Base-by-base conservation (phyloP, 2,329 filamentous ascomycete genomes). In the Alternaria triticimaculans region DNA sequence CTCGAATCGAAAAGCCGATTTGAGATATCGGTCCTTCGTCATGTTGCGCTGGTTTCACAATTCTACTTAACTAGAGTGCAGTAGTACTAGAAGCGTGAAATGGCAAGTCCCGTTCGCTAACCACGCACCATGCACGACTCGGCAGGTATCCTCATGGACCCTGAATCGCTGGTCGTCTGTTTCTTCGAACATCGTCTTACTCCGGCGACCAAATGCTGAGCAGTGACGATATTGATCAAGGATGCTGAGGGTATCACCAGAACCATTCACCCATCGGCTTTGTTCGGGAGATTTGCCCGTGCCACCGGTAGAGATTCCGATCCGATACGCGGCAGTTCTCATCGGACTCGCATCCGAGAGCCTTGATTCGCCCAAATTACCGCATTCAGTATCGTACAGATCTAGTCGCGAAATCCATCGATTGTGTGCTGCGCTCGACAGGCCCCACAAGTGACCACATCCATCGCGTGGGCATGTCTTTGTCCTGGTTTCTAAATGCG, bases 301-400 rank as follows among this genome's bases (percentile, higher is more conserved):
- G 53, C 58, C 45, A 61, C 53, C 33, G 53, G 58, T 61, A 44
- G 18, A 55, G 23, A 18, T 20, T 59, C 49, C 55, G 60, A 59
- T 54, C 48, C 43, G 48, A 44, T 43, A 15, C 21, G 26, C 60
- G 60, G 55, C 43, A 59, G 37, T 48, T 62, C 46, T 28, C 28
- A 15, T 10, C 41, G 48, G 46, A 20, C 20, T n/a, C 12, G 48
- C 30, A 48, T 18, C 60, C 60, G 49, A 20, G 48, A 33, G 9
- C 49, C 30, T 55, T 53, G 37, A 59, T 43, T 59, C 60, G 60
- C 60, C 20, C 55, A n/a, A 25, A 62, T 59, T 62, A 25, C 55
- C 30, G 23, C 50, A 48, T 59, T 33, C 37, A 26, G 60, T 26
- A 48, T 45, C 46, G 45, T 15, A 45, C 20, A 25, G 28, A 33